Evolutionary conservation across 345 rosid genomes (phyloP), one percentile per base, ranked within the genome.

Genomic region (Isatis tinctoria): DNA sequence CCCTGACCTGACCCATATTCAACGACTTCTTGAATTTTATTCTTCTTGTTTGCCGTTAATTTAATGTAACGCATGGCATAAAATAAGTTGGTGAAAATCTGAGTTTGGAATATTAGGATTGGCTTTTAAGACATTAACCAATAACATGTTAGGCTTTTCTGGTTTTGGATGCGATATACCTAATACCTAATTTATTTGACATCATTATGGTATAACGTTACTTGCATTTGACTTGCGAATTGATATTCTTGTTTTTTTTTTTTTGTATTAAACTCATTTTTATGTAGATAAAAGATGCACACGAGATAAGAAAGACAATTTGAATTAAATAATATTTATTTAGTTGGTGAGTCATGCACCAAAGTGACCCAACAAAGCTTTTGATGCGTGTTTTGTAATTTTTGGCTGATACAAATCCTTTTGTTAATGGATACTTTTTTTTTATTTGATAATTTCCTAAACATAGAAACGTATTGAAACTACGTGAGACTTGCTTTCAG

Each of bases 341-440:
- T 53, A 70, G 53, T 76, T 6, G 75, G 58, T 75, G 70, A 51
- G 35, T 76, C 74, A 54, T 63, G 52, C 74, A 69, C 79, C 75
- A 69, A 51, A 51, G 56, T 22, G 8, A 49, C 56, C 56, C 1
- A 69, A 69, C 44, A 63, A 69, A 69, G 41, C 27, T 69, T 58
- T 76, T 63, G 20, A 54, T 69, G 71, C 60, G 75, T 76, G 71
- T 69, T 76, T 56, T 70, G 2, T 32, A 76, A 57, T 61, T 69
- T 60, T n/a, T 60, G 47, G 26, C 64, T 39, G 0, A 39, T n/a
- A 10, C 2, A 48, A 30, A 20, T 1, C 1, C 4, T 7, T 27
- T 54, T 65, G 8, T 45, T 45, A 1, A 18, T 48, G 10, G 43
- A 49, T 28, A 39, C 24, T 8, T 67, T 73, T 47, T 56, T 45